Conservation (phyloP, 208 protist species). For the Acanthamoeba pearcei region DNA sequence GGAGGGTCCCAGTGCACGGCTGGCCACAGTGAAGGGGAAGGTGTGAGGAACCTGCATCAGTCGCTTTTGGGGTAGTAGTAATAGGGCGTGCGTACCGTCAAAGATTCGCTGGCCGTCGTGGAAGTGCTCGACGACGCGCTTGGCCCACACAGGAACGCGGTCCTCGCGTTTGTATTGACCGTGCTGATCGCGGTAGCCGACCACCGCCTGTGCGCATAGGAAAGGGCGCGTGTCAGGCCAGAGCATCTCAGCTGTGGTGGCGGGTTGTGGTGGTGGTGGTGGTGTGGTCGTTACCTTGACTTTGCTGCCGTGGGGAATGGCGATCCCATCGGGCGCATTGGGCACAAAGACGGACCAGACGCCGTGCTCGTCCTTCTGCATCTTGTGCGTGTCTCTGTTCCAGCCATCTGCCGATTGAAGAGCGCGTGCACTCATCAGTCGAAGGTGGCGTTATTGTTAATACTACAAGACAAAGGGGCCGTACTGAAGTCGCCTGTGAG, state of each 20-base stretch:
- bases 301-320: constrained; percentile 85
- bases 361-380: constrained; percentile 84
- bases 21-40: not conserved
- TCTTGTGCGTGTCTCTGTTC: constrained; percentile 80
- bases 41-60: constrained; percentile 50
- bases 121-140: constrained; percentile 80
- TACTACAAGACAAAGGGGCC: not conserved
- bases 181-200: constrained; percentile 45
- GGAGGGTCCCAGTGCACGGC: constrained; percentile 86
- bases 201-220: not conserved
- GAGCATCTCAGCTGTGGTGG: not conserved
- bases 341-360: constrained; percentile 83
- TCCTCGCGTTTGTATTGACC: constrained; percentile 79
- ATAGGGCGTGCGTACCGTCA: not conserved
- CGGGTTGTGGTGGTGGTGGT: no score
- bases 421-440: no score
- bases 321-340: constrained; percentile 73
- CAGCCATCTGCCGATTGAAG: constrained; percentile 82
- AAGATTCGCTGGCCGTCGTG: constrained; percentile 57
- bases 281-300: constrained; percentile 74
- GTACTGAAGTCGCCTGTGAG: constrained; percentile 90
- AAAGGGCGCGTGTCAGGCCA: not conserved
- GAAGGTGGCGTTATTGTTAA: no score
- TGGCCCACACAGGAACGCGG: constrained; percentile 86
- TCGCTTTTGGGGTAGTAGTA: not conserved